Base-by-base conservation (phyloP, 805 yeast species). In the Starmerella sp. region DNA sequence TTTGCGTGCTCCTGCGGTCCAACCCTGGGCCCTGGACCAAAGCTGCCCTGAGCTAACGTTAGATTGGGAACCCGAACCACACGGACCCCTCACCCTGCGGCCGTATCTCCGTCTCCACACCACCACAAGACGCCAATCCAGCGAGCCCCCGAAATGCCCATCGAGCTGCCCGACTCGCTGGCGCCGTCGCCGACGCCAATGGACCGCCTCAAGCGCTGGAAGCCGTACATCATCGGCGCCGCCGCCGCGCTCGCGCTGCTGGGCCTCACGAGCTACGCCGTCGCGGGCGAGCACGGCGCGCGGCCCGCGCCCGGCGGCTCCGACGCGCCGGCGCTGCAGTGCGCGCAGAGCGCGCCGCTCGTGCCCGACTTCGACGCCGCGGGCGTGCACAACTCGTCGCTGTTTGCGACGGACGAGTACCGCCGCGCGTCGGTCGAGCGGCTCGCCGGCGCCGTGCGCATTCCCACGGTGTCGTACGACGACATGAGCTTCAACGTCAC, bases 381-480 rank as follows among this genome's bases (percentile, higher is more conserved):
- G 11, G 54, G 54, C 14, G 36, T 57, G 17, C 47, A 31, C 35
- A 42, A 52, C 41, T 49, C 56, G 30, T 39, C 53, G 34, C 11
- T 17, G 8, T 55, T 57, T 48, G 28, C 53, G 35, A 37, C 58
- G 10, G 48, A 46, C 5, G 53, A 53, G 36, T 61, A 57, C 55
- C 13, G 17, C 11, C 22, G 52, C 36, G 32, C 54, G 30, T 61
- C 65, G 11, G 48, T 52, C 5, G 48, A 53, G 39, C 56, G 55
- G 31, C 56, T 63, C 38, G 53, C 48, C 7, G 80, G 77, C 7
- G 86, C 91, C 1, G 75, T 86, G 29, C 75, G 75, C 63, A 74
- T 84, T 57, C 82, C 83, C 38, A 85, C 95, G 1, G 82, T 78
- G 56, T 73, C 80, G 17, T 75, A 67, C 59, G 95, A 87, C 65